A percentile compares a stretch with the other conserved stretches of the same genome.
These are phyloP conservation scores for Cladophialophora immunda DNA, from an alignment of 2,329 filamentous ascomycete genomes.

Conservation along the genomic window DNA sequence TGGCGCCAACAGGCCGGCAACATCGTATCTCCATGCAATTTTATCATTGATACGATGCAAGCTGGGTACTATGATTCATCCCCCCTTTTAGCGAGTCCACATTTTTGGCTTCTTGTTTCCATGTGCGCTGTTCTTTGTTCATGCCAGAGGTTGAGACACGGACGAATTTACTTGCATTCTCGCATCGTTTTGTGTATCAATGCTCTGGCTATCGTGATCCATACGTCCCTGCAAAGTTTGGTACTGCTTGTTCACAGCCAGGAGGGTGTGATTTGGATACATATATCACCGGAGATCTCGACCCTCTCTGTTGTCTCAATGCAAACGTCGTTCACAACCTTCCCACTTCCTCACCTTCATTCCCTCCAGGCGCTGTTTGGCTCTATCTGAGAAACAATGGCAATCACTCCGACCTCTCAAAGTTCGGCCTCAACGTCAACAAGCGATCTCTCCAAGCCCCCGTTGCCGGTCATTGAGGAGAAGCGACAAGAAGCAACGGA, in stretches of 20 bases:
- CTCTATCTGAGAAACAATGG: slow-evolving; percentile 21
- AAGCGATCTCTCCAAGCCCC: slow-evolving; percentile 37
- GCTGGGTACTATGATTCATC: slow-evolving; percentile 21
- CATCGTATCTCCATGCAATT: slow-evolving; percentile 10
- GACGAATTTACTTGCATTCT: slow-evolving; percentile 20
- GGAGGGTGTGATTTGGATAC: not conserved
- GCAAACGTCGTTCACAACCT: not conserved
- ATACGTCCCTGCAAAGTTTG: not conserved
- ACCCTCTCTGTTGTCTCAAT: not conserved
- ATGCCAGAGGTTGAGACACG: slow-evolving; percentile 6
- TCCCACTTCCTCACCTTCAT: not conserved
- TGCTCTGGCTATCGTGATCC: slow-evolving; percentile 6
- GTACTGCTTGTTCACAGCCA: not conserved
- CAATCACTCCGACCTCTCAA: slow-evolving; percentile 25
- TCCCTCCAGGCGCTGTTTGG: not conserved
- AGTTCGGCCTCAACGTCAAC: slow-evolving; percentile 31
- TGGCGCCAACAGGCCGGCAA: slow-evolving; percentile 15
- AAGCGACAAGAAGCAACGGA: slow-evolving; percentile 20
- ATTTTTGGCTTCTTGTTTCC: not conserved
- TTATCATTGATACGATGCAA: slow-evolving; percentile 17
- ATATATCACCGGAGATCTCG: slow-evolving; percentile 7
- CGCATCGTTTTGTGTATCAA: not conserved
- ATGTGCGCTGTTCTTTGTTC: slow-evolving; percentile 8
- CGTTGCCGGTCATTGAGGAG: slow-evolving; percentile 21
- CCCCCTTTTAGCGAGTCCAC: slow-evolving; percentile 15